phyloP scores from a whole-genome alignment of 2,329 filamentous ascomycete species.

The Colletotrichum godetiae region DNA sequence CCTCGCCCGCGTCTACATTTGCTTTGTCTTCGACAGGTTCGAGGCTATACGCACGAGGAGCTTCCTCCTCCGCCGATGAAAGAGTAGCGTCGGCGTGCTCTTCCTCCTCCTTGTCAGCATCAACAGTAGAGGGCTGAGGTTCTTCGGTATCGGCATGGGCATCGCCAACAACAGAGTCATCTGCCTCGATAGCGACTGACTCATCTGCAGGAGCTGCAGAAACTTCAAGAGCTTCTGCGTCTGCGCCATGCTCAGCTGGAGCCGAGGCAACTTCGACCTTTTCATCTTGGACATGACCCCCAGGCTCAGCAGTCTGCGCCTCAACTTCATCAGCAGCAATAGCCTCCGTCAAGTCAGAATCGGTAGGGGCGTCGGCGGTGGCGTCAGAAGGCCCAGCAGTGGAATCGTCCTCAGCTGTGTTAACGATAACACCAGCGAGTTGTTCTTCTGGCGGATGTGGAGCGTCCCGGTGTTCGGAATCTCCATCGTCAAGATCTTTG shows the following conservation, averaged over 20 bases:
- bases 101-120: not conserved
- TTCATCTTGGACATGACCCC: not conserved
- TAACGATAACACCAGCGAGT: slow-evolving; percentile 21
- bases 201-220: not conserved
- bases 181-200: not conserved
- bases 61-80: not conserved
- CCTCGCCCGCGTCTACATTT: no score
- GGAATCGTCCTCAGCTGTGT: slow-evolving; percentile 24
- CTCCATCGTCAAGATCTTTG: slow-evolving; percentile 31
- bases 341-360: not conserved
- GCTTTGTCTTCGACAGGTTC: not conserved
- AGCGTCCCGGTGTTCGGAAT: slow-evolving; percentile 26
- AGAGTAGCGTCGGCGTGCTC: not conserved
- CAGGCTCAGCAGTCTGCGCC: not conserved
- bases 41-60: not conserved
- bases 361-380: slow-evolving; percentile 14
- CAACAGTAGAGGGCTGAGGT: not conserved
- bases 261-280: not conserved
- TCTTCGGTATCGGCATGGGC: not conserved
- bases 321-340: not conserved
- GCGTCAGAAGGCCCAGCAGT: slow-evolving; percentile 19
- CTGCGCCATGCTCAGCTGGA: not conserved
- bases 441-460: slow-evolving; percentile 22
- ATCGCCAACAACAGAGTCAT: not conserved
- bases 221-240: not conserved